phyloP scores from a whole-genome alignment of 257 asterid species.

The Prunella vulgaris region DNA sequence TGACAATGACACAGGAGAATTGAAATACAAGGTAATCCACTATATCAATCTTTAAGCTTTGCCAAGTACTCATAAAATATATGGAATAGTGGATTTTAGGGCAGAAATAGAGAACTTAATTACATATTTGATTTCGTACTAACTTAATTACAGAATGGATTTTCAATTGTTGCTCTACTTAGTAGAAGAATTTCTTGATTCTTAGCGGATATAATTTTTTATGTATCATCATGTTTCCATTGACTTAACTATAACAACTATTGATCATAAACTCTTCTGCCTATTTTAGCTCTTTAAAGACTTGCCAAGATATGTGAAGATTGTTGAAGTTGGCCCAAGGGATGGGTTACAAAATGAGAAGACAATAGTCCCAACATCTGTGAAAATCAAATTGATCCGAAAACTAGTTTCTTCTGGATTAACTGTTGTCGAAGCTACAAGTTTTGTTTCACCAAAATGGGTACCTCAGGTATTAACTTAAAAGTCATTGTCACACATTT shows the following conservation, averaged over 20 bases:
- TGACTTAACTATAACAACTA: conserved; percentile 2
- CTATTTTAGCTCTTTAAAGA: conserved; percentile 54
- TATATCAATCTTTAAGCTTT: background rate
- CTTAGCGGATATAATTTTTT: background rate
- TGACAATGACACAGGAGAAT: conserved; percentile 35
- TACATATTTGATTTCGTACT: background rate
- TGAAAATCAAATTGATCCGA: conserved; percentile 67
- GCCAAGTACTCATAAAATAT: background rate
- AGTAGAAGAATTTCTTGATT: background rate
- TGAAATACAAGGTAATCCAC: conserved; percentile 45
- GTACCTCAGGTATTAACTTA: conserved; percentile 77
- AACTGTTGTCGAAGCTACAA: conserved; percentile 88
- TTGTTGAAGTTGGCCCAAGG: conserved; percentile 96
- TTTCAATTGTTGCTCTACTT: background rate
- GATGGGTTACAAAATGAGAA: conserved; percentile 94
- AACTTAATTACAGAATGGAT: background rate
- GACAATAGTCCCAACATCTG: conserved; percentile 65
- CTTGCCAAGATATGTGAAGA: conserved; percentile 74
- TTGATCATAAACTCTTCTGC: conserved; percentile 20
- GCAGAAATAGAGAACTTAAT: background rate
- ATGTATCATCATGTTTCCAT: background rate
- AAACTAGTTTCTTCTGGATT: conserved; percentile 76
- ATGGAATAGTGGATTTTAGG: conserved; percentile 6
- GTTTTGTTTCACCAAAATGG: conserved; percentile 98
- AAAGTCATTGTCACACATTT: background rate